Base-by-base conservation (phyloP, 306 rosid species). In the Senna tora region DNA sequence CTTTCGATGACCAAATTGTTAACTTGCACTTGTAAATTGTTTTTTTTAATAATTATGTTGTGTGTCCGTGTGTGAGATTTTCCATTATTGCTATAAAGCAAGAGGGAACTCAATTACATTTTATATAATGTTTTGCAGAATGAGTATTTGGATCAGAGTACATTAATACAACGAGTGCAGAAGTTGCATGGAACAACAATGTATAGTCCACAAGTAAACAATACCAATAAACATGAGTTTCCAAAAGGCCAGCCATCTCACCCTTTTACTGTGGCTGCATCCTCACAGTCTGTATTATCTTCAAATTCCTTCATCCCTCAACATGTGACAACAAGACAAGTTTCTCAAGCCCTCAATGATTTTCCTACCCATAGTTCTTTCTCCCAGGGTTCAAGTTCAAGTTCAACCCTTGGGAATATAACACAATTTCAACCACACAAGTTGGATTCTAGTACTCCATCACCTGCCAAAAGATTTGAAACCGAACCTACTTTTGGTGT, bases 81-180 rank as follows among this genome's bases (percentile, higher is more conserved):
- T n/a, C n/a, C n/a, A n/a, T n/a, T n/a, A n/a, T 34, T 55, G 28
- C 38, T 34, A 60, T 14, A 8, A 49, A 54, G 6, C 32, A 57
- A 32, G 49, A 21, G 12, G 36, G 45, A 45, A 47, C 22, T 52
- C 41, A 73, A 51, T 20, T 54, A 9, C 20, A 77, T 38, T 33
- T 22, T 65, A 13, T 36, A 25, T 25, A 17, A 38, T 50, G 15
- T 79, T 53, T 76, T 47, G 52, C 47, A 82, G 88, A 79, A 74
- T 10, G 87, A 79, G 16, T 87, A 84, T 72, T 75, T 59, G 65
- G 77, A 87, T 70, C 56, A 5, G 17, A 22, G 63, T 34, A 84
- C 86, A 5, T 13, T 87, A 9, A 16, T 52, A 15, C 61, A 58
- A 20, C 77, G 78, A 45, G 16, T 81, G 76, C 56, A 36, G 30